Conservation (phyloP, 2,329 filamentous ascomycete genomes). For the Dichotomopilus funicola region DNA sequence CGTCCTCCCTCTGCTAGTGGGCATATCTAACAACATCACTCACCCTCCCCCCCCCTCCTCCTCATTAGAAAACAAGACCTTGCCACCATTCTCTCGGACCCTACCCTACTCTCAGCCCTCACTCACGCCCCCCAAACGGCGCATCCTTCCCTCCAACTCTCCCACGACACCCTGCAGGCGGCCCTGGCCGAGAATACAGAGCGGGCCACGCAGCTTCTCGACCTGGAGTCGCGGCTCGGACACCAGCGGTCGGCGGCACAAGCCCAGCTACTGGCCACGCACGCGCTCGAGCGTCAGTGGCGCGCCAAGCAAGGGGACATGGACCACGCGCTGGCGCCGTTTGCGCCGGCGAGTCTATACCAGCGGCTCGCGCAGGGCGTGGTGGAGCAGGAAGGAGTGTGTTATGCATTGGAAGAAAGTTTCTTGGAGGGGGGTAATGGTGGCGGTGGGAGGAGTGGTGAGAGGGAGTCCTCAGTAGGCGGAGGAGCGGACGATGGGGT, state of each 20-base stretch:
- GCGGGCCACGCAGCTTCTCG: conserved; percentile 56
- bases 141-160: conserved; percentile 65
- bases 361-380: conserved; percentile 70
- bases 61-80: conserved; percentile 67
- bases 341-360: conserved; percentile 81
- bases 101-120: conserved; percentile 65
- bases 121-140: conserved; percentile 58
- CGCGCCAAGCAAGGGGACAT: conserved; percentile 81
- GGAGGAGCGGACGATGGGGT: conserved; percentile 35
- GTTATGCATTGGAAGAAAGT: conserved; percentile 81
- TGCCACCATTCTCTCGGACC: conserved; percentile 57
- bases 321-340: conserved; percentile 76
- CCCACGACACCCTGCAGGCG: conserved; percentile 56
- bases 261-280: conserved; percentile 72
- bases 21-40: not conserved
- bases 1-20: too few species aligned
- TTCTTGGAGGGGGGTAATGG: conserved; percentile 58
- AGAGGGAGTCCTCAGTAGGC: too few species aligned
- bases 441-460: conserved; percentile 3
- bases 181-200: conserved; percentile 66
- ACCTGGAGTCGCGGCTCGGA: conserved; percentile 51
- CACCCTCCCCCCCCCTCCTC: not conserved
- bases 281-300: conserved; percentile 89
- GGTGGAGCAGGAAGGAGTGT: conserved; percentile 74
- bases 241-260: conserved; percentile 66